phyloP scores from a whole-genome alignment of 768 basidiomycete genomes.

The Gyrodon lividus region DNA sequence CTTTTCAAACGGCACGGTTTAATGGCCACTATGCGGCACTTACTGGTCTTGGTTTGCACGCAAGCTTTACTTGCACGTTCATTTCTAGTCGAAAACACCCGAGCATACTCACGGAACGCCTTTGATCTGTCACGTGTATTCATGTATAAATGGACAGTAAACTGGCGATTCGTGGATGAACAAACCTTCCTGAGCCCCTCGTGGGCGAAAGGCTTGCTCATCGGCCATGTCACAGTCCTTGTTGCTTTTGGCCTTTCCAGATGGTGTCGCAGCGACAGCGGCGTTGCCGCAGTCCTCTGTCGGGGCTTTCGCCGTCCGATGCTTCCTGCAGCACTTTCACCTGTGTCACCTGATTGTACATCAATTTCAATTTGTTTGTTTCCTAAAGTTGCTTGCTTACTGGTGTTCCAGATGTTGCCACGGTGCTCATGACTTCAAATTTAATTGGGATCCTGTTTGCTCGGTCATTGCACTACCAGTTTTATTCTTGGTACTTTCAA shows the following conservation, averaged over 20 bases:
- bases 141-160: constrained; percentile 96
- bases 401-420: constrained; percentile 61
- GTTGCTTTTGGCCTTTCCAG: constrained; percentile 63
- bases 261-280: constrained; percentile 80
- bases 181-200: constrained; percentile 64
- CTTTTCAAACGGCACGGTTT: constrained; percentile 74
- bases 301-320: constrained; percentile 53
- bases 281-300: constrained; percentile 52
- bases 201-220: constrained; percentile 63
- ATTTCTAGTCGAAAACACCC: constrained; percentile 61
- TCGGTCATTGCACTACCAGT: constrained; percentile 95
- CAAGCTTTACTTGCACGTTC: constrained; percentile 68
- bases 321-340: constrained; percentile 44
- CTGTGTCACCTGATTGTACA: constrained; percentile 66
- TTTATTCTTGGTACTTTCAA: constrained; percentile 96
- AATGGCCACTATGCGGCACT: constrained; percentile 46
- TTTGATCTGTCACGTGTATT: constrained; percentile 90
- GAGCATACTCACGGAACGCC: constrained; percentile 69
- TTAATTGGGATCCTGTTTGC: constrained; percentile 90
- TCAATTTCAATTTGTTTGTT: constrained; percentile 13
- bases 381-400: constrained; percentile 14
- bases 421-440: constrained; percentile 87
- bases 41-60: constrained; percentile 35
- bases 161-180: constrained; percentile 89
- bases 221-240: constrained; percentile 62